Conservation (phyloP, 2,329 filamentous ascomycete species). For the Botrytis porri region DNA sequence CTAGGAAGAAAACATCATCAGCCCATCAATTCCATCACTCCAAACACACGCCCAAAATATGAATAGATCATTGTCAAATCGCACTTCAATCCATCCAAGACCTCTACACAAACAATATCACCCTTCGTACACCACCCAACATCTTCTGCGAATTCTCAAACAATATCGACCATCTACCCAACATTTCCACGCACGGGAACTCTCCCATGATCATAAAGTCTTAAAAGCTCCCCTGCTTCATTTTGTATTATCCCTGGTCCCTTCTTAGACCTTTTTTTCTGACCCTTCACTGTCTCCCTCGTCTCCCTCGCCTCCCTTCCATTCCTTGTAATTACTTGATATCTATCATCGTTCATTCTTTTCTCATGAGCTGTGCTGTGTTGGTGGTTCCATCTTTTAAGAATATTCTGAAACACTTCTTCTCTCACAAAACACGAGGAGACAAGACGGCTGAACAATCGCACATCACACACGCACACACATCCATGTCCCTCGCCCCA, state of each 20-base stretch:
- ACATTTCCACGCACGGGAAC: not conserved
- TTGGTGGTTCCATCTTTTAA: not conserved
- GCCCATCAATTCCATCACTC: not conserved
- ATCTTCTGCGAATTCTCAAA: not conserved
- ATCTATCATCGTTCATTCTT: not conserved
- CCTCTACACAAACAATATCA: not conserved
- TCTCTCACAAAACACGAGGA: not conserved
- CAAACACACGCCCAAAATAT: not conserved
- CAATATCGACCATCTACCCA: not conserved
- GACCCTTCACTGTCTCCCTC: not conserved
- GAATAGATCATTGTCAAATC: not conserved
- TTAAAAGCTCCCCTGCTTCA: not conserved
- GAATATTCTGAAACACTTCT: constrained; percentile 7
- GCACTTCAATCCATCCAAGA: not conserved
- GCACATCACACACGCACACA: not conserved
- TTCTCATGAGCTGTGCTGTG: not conserved
- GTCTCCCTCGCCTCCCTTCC: not conserved
- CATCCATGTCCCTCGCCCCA: not conserved
- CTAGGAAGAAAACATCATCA: not conserved
- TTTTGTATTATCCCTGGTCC: not conserved
- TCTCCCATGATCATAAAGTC: not conserved
- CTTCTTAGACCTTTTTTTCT: not conserved
- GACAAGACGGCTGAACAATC: not conserved
- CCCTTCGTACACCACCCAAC: not conserved
- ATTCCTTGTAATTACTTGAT: not conserved